Conservation (phyloP, 164 flowering plant genomes). For the Berberis thunbergii region DNA sequence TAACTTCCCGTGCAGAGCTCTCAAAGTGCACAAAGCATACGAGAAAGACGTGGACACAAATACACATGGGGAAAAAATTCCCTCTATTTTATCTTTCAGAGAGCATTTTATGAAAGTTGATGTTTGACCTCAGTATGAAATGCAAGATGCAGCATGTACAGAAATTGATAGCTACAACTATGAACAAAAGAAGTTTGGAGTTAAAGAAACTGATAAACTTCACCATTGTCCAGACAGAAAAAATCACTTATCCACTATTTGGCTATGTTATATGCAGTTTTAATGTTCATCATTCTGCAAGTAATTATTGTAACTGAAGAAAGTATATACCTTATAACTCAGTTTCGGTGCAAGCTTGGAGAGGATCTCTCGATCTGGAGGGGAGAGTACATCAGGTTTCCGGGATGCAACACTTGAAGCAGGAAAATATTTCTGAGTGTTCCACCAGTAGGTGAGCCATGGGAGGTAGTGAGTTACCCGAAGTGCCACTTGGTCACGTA, state of each 20-base stretch:
- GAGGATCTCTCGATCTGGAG: constrained; percentile 30
- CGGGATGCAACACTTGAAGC: constrained; percentile 27
- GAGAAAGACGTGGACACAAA: no score
- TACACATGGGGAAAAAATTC: no score
- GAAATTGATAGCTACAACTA: not conserved
- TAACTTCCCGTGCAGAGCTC: no score
- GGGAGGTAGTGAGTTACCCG: constrained; percentile 65
- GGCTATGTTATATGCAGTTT: not conserved
- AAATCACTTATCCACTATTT: not conserved
- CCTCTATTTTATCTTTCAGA: no score
- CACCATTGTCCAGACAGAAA: not conserved
- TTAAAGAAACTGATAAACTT: no score
- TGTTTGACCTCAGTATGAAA: no score
- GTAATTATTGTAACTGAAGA: not conserved
- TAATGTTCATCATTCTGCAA: not conserved
- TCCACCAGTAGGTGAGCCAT: constrained; percentile 80
- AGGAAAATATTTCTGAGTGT: constrained; percentile 72
- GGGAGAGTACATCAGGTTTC: constrained; percentile 25
- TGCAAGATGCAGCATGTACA: not conserved
- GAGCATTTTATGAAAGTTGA: no score
- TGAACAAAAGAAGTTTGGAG: not conserved
- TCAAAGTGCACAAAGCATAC: no score
- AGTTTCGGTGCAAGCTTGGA: constrained; percentile 8
- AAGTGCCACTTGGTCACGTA: constrained; percentile 57
- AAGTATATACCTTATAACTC: constrained; percentile 15